Base-by-base conservation (phyloP, 2,329 filamentous ascomycete species). In the Arthrobotrys megalospora region DNA sequence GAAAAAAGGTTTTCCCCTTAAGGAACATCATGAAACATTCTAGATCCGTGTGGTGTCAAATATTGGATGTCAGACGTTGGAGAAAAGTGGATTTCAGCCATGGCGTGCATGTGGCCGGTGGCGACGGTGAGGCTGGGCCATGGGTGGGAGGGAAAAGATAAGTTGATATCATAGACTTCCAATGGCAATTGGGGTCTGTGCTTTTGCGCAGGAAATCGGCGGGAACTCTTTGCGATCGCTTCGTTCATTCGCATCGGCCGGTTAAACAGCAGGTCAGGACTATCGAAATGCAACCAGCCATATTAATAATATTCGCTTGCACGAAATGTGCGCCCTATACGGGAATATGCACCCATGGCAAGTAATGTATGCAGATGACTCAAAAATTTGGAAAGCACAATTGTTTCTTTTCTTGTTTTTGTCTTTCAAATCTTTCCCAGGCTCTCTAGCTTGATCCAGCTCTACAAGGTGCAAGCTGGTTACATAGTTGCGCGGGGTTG, bases 1-100 rank as follows among this genome's bases (percentile, higher is more conserved):
- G 8, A 47, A 52, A 11, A 36, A 41, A 38, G 50, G 32, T 34
- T 53, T 36, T 14, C 3, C 50, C 52, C 43, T 19, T 45, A 45
- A 45, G 58, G 60, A 73, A 73, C 50, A 50, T 65, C 21, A 47
- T 76, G 72, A 76, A 76, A 76, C 72, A 52, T 76, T 76, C 72
- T 76, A 65, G 69, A 73, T 43, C 55, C 19, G 36, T 60, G 55
- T 50, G 69, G 69, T 58, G 34, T 34, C 14, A 52, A 28, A 41
- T 62, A 52, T 21, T 47, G 50, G 36, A 52, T 34, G 52, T 58
- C 52, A 58, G 52, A 58, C n/a, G 52, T 63, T 47, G 38, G 58
- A 45, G 50, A 65, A 50, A 21, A 16, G 24, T 38, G 32, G 45
- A 62, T n/a, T 60, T 28, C 16, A 60, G 55, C 55, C 55, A 60